A percentile compares a stretch with the other conserved stretches of the same genome.
Conservation (phyloP, 371 early-diverging fungal species). For the Haplosporangium sp. region DNA sequence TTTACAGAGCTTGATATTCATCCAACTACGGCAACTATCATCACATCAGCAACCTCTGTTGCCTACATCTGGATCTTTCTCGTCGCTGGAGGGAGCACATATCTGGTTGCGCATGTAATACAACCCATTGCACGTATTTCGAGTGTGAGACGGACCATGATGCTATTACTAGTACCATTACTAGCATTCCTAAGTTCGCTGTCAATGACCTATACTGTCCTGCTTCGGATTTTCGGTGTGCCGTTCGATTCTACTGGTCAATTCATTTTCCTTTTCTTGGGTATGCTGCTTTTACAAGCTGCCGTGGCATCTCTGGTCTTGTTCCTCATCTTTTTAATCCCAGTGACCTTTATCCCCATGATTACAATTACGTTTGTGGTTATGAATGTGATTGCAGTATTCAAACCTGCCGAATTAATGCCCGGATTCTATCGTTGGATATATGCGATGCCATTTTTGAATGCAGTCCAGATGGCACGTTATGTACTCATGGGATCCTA, state of each 20-base stretch:
- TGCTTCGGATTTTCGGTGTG: slow-evolving; percentile 41
- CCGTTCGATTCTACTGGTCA: slow-evolving; percentile 30
- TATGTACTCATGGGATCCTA: slow-evolving; percentile 50
- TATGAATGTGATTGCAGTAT: slow-evolving; percentile 53
- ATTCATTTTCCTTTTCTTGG: slow-evolving; percentile 33
- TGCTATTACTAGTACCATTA: slow-evolving; percentile 19
- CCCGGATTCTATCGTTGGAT: slow-evolving; percentile 42
- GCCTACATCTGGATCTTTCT: slow-evolving; percentile 55
- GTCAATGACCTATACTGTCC: slow-evolving; percentile 32
- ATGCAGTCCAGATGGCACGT: slow-evolving; percentile 49
- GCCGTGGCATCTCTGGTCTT: slow-evolving; percentile 43
- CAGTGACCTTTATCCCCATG: slow-evolving; percentile 38
- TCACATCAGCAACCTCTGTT: slow-evolving; percentile 44
- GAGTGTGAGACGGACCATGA: slow-evolving; percentile 22
- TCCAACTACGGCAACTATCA: slow-evolving; percentile 32
- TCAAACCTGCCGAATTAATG: slow-evolving; percentile 48
- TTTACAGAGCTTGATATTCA: slow-evolving; percentile 47
- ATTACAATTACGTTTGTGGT: slow-evolving; percentile 51
- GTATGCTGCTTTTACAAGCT: slow-evolving; percentile 38
- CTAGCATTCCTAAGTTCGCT: slow-evolving; percentile 19
- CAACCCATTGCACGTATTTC: slow-evolving; percentile 34
- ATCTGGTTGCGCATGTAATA: slow-evolving; percentile 42
- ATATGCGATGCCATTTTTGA: slow-evolving; percentile 54
- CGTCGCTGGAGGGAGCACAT: slow-evolving; percentile 49
- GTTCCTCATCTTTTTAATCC: slow-evolving; percentile 45